Evolutionary conservation across 2,329 filamentous ascomycete species (phyloP), one percentile per base, ranked within the genome.

Genomic region (Zopfia rhizophila): DNA sequence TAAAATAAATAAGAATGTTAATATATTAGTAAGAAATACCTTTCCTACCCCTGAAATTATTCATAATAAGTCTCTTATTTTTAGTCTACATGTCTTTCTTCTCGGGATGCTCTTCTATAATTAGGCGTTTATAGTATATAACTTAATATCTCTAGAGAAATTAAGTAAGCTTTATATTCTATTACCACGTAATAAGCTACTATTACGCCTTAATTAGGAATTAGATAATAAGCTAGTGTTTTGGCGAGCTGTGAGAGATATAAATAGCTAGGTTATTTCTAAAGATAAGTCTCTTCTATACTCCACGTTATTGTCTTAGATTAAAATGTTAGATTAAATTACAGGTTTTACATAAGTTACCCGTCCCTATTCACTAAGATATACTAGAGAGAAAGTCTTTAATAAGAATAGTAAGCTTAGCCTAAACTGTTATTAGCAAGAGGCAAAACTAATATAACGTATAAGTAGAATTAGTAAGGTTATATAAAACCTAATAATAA

Each of bases 201-300:
- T n/a, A n/a, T n/a, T n/a, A n/a, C n/a, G n/a, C n/a, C 31, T 72
- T 2, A 65, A 62, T 39, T 53, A 63, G 22, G 55, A 69, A 45
- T 55, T 72, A 16, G n/a, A n/a, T n/a, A n/a, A n/a, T n/a, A 41
- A 58, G 38, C 66, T 51, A 42, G 43, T 72, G 31, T 65, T 72
- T 44, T 68, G 56, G 25, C 44, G 63, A 43, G n/a, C 45, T 45
- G 7, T 50, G 56, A 3, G 36, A 32, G 18, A 44, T 55, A 36
- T 46, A 3, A 38, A 53, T 38, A 45, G 57, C 28, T 56, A 56
- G 60, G 18, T 18, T 29, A 58, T 70, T 17, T 39, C 43, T 27
- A 19, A 55, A 7, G 48, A 70, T 13, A 19, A 61, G 41, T 33
- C 38, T 36, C 43, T 69, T 17, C 50, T 48, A 1, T 39, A 38